Base-by-base conservation (phyloP, 75 land plant species). In the Gnetum montanum region DNA sequence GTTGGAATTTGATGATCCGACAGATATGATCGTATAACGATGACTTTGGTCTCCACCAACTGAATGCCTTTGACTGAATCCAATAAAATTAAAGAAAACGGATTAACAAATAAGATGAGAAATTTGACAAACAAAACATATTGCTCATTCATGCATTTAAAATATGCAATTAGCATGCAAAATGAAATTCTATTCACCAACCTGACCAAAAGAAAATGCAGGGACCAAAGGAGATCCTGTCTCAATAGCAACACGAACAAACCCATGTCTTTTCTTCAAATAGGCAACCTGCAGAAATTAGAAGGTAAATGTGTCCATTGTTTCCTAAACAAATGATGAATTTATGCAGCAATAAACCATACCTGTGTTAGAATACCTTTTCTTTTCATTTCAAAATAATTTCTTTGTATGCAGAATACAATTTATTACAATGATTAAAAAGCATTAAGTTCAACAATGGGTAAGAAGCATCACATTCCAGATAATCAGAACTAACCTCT, bases 201-300 rank as follows among this genome's bases (percentile, higher is more conserved):
- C 98, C 81, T 94, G 98, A 38, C 98, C 98, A 71, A 89, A 94
- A 56, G 84, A 80, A 66, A 89, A 94, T 37, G 72, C 73, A 24
- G 98, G 98, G 34, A 94, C 91, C 35, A 94, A 51, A 19, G 96
- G 90, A 19, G 53, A 25, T 34, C 98, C 98, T 60, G 60, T 71
- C 70, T 94, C 88, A 47, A 94, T 80, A 16, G 98, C 96, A 47
- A 83, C 68, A 31, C 87, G 83, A 16, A 94, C 80, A 73, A 94
- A 94, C 25, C 98, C 98, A 56, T 62, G 76, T 71, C 98, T 85
- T 26, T 68, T 41, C 69, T 73, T 80, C 7, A 94, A 59, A 46
- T 72, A 94, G 15, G 72, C 85, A 50, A 78, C 76, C 98, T 92
- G 58, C 45, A 47, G 54, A 44, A 41, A 35, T 36, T 5, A 67